phyloP scores from a whole-genome alignment of 768 basidiomycete species.

The Suillus occidentalis region DNA sequence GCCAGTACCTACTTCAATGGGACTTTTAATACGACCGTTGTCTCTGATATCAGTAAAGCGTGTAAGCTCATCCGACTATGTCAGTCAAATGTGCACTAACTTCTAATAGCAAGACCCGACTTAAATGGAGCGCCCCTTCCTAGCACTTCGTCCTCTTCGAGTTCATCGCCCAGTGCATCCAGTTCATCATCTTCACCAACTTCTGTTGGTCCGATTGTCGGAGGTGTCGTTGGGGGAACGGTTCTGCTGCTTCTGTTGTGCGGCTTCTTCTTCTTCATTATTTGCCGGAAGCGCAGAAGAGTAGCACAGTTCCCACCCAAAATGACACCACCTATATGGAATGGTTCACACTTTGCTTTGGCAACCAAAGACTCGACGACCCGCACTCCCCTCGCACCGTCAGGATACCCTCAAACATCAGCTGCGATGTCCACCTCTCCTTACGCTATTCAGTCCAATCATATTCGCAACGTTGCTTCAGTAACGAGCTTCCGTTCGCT shows the following conservation, averaged over 20 bases:
- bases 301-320: neutral
- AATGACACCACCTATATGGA: neutral
- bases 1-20: slow-evolving; percentile 19
- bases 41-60: slow-evolving; percentile 5
- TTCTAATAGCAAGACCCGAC: slow-evolving; percentile 12
- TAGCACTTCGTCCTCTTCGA: slow-evolving; percentile 1
- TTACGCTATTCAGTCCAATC: neutral
- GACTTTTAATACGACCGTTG: slow-evolving; percentile 17
- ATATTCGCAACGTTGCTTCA: slow-evolving; percentile 13
- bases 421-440: slow-evolving; percentile 1
- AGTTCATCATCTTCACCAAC: slow-evolving; percentile 7
- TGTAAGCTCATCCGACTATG: slow-evolving; percentile 10
- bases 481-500: slow-evolving; percentile 11
- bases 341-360: slow-evolving; percentile 1
- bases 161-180: slow-evolving; percentile 3
- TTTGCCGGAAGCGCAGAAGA: slow-evolving; percentile 15
- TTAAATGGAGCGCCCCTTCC: slow-evolving; percentile 18
- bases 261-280: slow-evolving; percentile 12
- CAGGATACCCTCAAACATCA: slow-evolving; percentile 1
- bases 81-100: neutral
- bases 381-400: neutral
- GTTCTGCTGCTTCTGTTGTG: slow-evolving; percentile 16
- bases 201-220: slow-evolving; percentile 19
- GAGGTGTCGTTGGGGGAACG: slow-evolving; percentile 23
- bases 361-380: neutral